Evolutionary conservation across 805 yeast species (phyloP).

Genomic region (Yarrowia keelungensis): DNA sequence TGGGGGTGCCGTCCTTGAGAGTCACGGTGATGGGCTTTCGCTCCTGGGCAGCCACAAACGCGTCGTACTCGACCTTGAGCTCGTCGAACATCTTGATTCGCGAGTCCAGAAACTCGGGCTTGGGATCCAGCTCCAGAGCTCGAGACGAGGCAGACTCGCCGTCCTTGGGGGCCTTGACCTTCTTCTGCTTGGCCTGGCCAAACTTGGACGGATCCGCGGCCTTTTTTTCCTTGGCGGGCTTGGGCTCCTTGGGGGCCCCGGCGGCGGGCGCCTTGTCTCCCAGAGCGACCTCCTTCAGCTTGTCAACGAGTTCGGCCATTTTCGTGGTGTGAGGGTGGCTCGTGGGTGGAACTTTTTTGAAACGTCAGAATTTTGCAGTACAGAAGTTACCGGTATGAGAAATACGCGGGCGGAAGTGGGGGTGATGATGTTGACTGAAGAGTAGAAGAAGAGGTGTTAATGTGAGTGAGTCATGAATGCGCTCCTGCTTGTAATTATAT

Average conservation of each 20-base stretch:
- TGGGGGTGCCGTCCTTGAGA: slow-evolving; percentile 82
- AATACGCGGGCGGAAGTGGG: background rate
- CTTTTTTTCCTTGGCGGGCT: slow-evolving; percentile 34
- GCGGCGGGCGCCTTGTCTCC: slow-evolving; percentile 10
- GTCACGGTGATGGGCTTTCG: slow-evolving; percentile 76
- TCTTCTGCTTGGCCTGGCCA: slow-evolving; percentile 36
- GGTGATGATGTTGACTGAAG: background rate
- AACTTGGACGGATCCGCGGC: slow-evolving; percentile 28
- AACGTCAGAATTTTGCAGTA: slow-evolving; percentile 29
- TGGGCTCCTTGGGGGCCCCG: slow-evolving; percentile 14
- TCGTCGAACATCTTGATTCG: slow-evolving; percentile 81
- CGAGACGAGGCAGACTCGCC: slow-evolving; percentile 29
- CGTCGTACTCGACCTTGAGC: slow-evolving; percentile 79
- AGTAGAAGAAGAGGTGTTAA: too few species aligned
- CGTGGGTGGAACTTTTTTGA: slow-evolving; percentile 3
- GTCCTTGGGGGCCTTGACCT: slow-evolving; percentile 36
- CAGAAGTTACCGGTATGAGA: background rate
- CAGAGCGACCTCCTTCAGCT: slow-evolving; percentile 35
- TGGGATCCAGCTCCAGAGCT: slow-evolving; percentile 58
- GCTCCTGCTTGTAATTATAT: too few species aligned
- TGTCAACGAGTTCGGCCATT: slow-evolving; percentile 37
- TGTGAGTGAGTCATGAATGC: too few species aligned
- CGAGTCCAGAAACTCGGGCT: slow-evolving; percentile 82
- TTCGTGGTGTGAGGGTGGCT: background rate
- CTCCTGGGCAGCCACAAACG: slow-evolving; percentile 65